A percentile compares a stretch with the other conserved stretches of the same genome.
Conservation (phyloP, 1,139 yeast genomes). For the Candida albicans region DNA sequence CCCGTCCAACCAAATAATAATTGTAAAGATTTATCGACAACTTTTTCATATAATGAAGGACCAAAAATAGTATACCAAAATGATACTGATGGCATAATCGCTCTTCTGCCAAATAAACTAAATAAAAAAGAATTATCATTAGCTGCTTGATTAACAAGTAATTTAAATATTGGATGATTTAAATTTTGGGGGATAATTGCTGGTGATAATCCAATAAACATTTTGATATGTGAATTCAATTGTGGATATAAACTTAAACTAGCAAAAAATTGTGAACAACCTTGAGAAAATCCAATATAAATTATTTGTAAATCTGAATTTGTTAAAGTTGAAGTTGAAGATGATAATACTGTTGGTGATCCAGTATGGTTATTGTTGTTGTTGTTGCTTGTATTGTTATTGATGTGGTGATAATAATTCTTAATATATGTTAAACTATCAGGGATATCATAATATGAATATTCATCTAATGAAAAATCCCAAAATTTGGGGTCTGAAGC, state of each 20-base stretch:
- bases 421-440: constrained; percentile 63
- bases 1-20: constrained; percentile 46
- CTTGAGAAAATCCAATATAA: constrained; percentile 48
- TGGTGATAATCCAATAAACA: constrained; percentile 46
- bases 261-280: constrained; percentile 48
- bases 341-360: not conserved
- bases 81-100: constrained; percentile 45
- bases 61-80: constrained; percentile 47
- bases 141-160: constrained; percentile 40
- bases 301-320: constrained; percentile 19
- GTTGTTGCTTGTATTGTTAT: not conserved
- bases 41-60: constrained; percentile 30
- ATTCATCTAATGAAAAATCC: constrained; percentile 86
- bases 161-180: constrained; percentile 36
- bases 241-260: constrained; percentile 40
- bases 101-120: constrained; percentile 42
- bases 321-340: not conserved
- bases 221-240: constrained; percentile 31
- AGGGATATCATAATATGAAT: constrained; percentile 82
- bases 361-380: constrained; percentile 3
- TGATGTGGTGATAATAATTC: constrained; percentile 13
- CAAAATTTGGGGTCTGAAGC: constrained; percentile 60
- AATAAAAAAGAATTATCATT: constrained; percentile 32
- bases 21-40: constrained; percentile 38
- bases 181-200: constrained; percentile 46